Evolutionary conservation across 169 alveolate species (phyloP).

Genomic region (Eimeria sp.): DNA sequence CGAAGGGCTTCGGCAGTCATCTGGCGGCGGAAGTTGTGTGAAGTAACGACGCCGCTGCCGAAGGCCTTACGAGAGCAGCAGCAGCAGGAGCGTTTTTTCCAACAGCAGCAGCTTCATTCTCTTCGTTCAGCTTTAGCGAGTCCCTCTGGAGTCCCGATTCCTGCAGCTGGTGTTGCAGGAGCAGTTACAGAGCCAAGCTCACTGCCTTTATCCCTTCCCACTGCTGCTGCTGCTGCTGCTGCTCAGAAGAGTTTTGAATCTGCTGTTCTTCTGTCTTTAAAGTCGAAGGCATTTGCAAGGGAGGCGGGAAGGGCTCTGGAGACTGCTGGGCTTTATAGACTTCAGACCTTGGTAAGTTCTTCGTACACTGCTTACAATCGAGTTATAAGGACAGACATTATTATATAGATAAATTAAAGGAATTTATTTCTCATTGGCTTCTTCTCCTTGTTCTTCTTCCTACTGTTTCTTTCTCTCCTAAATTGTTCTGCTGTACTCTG

Average conservation of each 20-base stretch:
- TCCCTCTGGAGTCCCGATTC: too few species aligned
- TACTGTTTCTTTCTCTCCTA: too few species aligned
- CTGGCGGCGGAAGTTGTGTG: not conserved
- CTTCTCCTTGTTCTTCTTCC: too few species aligned
- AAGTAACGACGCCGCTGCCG: not conserved
- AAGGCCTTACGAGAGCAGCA: slow-evolving; percentile 31
- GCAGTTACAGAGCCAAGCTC: too few species aligned
- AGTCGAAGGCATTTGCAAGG: not conserved
- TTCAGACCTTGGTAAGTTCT: slow-evolving; percentile 30
- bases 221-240: not conserved
- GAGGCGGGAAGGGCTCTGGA: slow-evolving; percentile 30
- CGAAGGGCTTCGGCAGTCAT: not conserved
- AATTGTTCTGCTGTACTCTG: too few species aligned
- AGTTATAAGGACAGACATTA: too few species aligned
- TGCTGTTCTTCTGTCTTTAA: not conserved
- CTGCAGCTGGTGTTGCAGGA: too few species aligned
- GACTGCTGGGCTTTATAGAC: not conserved
- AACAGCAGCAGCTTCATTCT: too few species aligned
- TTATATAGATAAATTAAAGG: too few species aligned
- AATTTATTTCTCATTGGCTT: too few species aligned
- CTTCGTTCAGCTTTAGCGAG: too few species aligned
- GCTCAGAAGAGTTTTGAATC: not conserved
- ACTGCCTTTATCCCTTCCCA: too few species aligned
- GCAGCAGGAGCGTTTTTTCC: not conserved
- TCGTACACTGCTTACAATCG: not conserved